A percentile compares a stretch with the other conserved stretches of the same genome.
Evolutionary conservation across 2,329 filamentous ascomycete genomes (phyloP).

Genomic region (Hypoxylon sp.): DNA sequence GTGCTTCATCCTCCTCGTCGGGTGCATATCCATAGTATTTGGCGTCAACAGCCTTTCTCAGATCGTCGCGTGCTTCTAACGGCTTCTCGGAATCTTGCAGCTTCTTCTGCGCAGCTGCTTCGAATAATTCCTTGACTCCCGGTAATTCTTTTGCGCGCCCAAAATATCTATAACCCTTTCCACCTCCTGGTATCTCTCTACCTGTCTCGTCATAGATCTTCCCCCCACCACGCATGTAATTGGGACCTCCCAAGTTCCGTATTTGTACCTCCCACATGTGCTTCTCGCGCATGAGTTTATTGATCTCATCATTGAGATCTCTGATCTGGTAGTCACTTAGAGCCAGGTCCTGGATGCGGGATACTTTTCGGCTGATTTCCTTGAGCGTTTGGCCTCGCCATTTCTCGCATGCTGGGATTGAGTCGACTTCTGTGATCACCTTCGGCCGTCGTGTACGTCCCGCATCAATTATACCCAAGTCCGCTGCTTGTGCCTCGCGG

Average conservation of each 20-base stretch:
- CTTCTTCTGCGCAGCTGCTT: conserved; percentile 75
- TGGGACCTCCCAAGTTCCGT: conserved; percentile 93
- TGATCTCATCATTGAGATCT: conserved; percentile 99
- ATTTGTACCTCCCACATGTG: conserved; percentile 99
- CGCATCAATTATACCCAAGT: conserved; percentile 95
- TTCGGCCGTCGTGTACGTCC: conserved; percentile 91
- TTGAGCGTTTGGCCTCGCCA: conserved; percentile 98
- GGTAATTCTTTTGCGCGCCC: conserved; percentile 90
- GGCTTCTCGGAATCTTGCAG: conserved; percentile 72
- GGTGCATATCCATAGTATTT: conserved; percentile 96
- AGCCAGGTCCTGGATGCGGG: conserved; percentile 90
- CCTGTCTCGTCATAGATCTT: conserved; percentile 82
- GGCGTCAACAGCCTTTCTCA: conserved; percentile 86
- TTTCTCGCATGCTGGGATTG: conserved; percentile 91
- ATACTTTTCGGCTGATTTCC: conserved; percentile 96
- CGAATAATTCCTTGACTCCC: conserved; percentile 96
- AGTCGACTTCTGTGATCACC: conserved; percentile 87
- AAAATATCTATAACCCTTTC: conserved; percentile 95
- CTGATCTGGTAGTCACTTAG: conserved; percentile 98
- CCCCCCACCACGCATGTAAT: conserved; percentile 88
- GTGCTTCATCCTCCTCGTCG: conserved; percentile 87
- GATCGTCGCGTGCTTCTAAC: conserved; percentile 76
- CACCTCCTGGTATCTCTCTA: conserved; percentile 78
- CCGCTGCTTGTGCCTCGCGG: conserved; percentile 81
- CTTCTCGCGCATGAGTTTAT: conserved; percentile 98